Evolutionary conservation across 2,329 filamentous ascomycete species (phyloP), one percentile per base, ranked within the genome.

Genomic region (Myotisia sp.): DNA sequence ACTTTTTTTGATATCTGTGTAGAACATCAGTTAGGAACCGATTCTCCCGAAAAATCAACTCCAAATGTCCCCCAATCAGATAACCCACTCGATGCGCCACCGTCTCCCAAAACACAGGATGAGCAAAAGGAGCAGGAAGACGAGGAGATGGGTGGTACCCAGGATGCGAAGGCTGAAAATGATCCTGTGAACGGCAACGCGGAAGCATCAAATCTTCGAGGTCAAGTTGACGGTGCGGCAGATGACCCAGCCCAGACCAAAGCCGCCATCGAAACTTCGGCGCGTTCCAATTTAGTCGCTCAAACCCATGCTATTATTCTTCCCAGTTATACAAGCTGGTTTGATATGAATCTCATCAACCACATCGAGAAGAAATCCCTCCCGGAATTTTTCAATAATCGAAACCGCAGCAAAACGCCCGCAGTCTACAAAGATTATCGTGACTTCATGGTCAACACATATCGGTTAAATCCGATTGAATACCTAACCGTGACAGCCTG

Each of bases 361-460:
- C 74, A 75, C 40, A 80, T 94, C 48, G 90, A 98, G 64, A 81
- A 79, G 53, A 98, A 94, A 60, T 85, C 85, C 5, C 70, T 98
- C 45, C 85, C 87, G 13, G 90, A 98, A 56, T 98, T 95, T 63
- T 98, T 98, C 72, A 98, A 98, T 64, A 87, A 76, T 57, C 76
- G 90, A 40, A 98, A 98, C 61, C 79, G 90, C 50, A 95, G 90
- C 74, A 98, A 98, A 64, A 98, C 90, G 0, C 80, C 85, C 1
- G 78, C 85, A 31, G 83, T 95, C 14, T 98, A 98, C 67, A 95
- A 95, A 61, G 90, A 98, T 54, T 98, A 98, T 60, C 79, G 90
- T 47, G 90, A 98, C 54, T 98, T 98, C 54, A 98, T 98, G 90
- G 85, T 98, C 64, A 98, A 98, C 64, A 95, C 90, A 9, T 98